phyloP scores from a whole-genome alignment of 1,139 yeast species.

The Nakaseomyces delphensis region DNA sequence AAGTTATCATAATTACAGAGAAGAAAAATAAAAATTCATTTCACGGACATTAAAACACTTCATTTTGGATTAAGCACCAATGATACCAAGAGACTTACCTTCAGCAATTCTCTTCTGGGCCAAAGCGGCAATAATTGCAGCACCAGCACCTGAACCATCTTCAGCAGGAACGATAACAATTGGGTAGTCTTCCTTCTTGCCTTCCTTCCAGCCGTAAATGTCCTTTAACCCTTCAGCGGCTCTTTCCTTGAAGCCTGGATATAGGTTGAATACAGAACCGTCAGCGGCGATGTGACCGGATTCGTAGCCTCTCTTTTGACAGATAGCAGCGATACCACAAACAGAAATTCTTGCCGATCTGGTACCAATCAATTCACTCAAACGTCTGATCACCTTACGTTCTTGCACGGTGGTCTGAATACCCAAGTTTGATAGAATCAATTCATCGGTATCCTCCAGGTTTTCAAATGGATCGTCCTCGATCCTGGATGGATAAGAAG shows the following conservation, averaged over 20 bases:
- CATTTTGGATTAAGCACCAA: conserved; percentile 12
- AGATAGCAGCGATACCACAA: conserved; percentile 93
- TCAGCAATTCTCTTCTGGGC: conserved; percentile 66
- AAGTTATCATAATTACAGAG: not conserved
- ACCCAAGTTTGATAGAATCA: conserved; percentile 52
- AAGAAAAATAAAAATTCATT: conserved; percentile 1
- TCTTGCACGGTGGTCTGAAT: conserved; percentile 67
- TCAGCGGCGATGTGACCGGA: conserved; percentile 92
- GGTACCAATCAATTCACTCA: conserved; percentile 82
- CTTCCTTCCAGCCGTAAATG: conserved; percentile 70
- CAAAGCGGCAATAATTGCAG: conserved; percentile 93
- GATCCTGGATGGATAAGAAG: conserved; percentile 76
- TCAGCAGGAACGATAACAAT: conserved; percentile 81
- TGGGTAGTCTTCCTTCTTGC: conserved; percentile 48
- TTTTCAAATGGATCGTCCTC: conserved; percentile 90
- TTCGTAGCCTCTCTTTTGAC: conserved; percentile 72
- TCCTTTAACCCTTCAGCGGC: conserved; percentile 86
- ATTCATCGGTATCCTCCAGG: conserved; percentile 61
- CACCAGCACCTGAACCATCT: conserved; percentile 98
- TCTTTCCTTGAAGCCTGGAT: conserved; percentile 84
- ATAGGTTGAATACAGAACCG: conserved; percentile 89
- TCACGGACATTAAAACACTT: conserved; percentile 20
- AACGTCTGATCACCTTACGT: conserved; percentile 70
- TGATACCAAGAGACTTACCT: conserved; percentile 67
- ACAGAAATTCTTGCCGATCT: conserved; percentile 89